A percentile compares a stretch with the other conserved stretches of the same genome.
phyloP scores from a whole-genome alignment of 208 protist species.

The Trypanosoma brucei region DNA sequence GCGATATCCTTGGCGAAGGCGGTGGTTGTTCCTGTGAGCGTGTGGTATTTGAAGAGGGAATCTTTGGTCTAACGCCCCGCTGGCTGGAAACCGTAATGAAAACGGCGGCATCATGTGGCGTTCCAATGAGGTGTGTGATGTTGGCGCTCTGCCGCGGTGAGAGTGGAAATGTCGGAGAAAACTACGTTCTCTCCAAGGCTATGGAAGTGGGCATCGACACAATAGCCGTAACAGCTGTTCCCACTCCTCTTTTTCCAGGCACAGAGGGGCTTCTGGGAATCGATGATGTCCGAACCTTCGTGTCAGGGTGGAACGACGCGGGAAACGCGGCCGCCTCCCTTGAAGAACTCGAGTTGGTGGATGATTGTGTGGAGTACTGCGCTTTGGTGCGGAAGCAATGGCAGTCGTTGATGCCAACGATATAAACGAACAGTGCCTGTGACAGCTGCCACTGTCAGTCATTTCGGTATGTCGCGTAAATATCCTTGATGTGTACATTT shows the following conservation, averaged over 20 bases:
- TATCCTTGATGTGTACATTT: too few relatives aligned
- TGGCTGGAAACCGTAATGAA: conserved; percentile 80
- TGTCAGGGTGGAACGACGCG: conserved; percentile 37
- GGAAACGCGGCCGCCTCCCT: conserved; percentile 1
- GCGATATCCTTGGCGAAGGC: background rate
- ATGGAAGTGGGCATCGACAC: conserved; percentile 39
- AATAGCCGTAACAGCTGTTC: conserved; percentile 33
- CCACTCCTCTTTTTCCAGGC: conserved; percentile 26
- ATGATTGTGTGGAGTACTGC: conserved; percentile 29
- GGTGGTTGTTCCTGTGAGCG: conserved; percentile 10
- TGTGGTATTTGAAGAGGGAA: conserved; percentile 64
- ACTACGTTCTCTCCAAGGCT: conserved; percentile 36
- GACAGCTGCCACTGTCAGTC: too few relatives aligned
- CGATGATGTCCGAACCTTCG: conserved; percentile 29
- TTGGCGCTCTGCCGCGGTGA: conserved; percentile 41
- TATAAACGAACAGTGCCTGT: background rate
- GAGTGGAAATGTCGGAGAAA: background rate
- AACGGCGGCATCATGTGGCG: conserved; percentile 61
- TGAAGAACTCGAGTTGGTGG: conserved; percentile 24
- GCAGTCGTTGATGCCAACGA: background rate
- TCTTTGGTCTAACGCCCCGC: conserved; percentile 45
- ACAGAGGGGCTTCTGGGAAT: conserved; percentile 24
- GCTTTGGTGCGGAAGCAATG: background rate
- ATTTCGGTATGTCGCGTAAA: too few relatives aligned
- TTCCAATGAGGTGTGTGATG: conserved; percentile 30